Evolutionary conservation across 345 rosid genomes (phyloP).

Genomic region (Hibiscus trionum): DNA sequence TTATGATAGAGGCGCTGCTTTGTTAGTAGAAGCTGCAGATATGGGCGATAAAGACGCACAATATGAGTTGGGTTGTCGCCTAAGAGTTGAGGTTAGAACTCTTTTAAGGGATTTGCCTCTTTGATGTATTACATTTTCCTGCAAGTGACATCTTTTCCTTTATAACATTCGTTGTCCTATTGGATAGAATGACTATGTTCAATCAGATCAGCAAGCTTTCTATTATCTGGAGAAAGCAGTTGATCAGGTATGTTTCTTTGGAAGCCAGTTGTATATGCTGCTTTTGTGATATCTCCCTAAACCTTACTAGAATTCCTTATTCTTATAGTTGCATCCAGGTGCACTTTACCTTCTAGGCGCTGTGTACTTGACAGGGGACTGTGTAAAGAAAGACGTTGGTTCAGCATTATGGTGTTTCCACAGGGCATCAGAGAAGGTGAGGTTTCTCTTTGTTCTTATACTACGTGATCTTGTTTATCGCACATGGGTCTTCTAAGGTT

Average conservation of each 20-base stretch:
- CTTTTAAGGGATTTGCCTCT: not conserved
- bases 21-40: conserved; percentile 86
- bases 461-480: not conserved
- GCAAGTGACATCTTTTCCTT: not conserved
- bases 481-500: not conserved
- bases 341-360: conserved; percentile 89
- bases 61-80: conserved; percentile 70
- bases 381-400: conserved; percentile 80
- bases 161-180: conserved; percentile 5
- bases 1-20: conserved; percentile 69
- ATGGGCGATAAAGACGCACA: conserved; percentile 95
- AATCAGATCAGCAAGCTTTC: conserved; percentile 86
- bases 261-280: not conserved
- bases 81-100: conserved; percentile 68
- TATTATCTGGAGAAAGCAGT: conserved; percentile 85
- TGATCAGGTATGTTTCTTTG: conserved; percentile 56
- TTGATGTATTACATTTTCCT: not conserved
- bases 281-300: conserved; percentile 1
- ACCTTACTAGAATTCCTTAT: conserved; percentile 23
- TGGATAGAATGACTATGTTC: conserved; percentile 61
- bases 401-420: conserved; percentile 96
- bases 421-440: conserved; percentile 81
- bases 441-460: conserved; percentile 8
- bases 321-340: conserved; percentile 80
- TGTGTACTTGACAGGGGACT: conserved; percentile 81